A percentile compares a stretch with the other conserved stretches of the same genome.
Conservation (phyloP, 2,329 filamentous ascomycete species). For the Pseudogymnoascus sp. region DNA sequence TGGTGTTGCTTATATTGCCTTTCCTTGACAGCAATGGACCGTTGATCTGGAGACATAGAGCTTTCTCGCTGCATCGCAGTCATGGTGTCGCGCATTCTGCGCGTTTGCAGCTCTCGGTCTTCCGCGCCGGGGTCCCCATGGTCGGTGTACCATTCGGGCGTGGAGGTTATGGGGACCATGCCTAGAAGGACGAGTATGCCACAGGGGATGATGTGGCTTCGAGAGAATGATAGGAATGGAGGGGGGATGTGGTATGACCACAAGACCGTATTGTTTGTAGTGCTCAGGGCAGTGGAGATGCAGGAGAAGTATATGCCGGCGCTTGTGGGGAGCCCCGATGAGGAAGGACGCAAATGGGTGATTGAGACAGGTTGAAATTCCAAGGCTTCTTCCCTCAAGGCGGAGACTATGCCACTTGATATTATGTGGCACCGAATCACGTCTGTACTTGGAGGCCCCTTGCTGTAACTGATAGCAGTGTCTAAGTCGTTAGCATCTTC, state of each 20-base stretch:
- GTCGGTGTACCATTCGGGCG: constrained; percentile 47
- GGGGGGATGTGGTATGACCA: constrained; percentile 55
- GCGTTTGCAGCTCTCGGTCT: constrained; percentile 32
- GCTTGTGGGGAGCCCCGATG: constrained; percentile 14
- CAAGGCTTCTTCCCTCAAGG: neutral
- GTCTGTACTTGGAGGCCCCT: neutral
- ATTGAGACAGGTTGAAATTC: constrained; percentile 19
- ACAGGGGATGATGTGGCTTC: constrained; percentile 48
- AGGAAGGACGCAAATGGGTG: constrained; percentile 18
- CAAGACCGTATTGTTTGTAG: constrained; percentile 46
- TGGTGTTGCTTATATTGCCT: constrained; percentile 37
- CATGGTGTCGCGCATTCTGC: constrained; percentile 35
- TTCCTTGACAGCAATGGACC: constrained; percentile 35
- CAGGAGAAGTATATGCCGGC: constrained; percentile 51
- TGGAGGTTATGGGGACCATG: constrained; percentile 42
- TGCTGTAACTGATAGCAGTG: neutral
- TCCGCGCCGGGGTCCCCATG: constrained; percentile 32
- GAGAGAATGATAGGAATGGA: constrained; percentile 43
- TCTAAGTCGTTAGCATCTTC: neutral
- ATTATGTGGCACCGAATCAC: constrained; percentile 2
- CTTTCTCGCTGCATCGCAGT: constrained; percentile 39
- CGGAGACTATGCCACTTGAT: neutral
- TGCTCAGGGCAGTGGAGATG: constrained; percentile 48
- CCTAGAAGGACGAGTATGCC: constrained; percentile 50
- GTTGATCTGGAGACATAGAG: constrained; percentile 37